Evolutionary conservation across 164 flowering plant species (phyloP), one percentile per base, ranked within the genome.

Genomic region (Chimonanthus salicifolius): DNA sequence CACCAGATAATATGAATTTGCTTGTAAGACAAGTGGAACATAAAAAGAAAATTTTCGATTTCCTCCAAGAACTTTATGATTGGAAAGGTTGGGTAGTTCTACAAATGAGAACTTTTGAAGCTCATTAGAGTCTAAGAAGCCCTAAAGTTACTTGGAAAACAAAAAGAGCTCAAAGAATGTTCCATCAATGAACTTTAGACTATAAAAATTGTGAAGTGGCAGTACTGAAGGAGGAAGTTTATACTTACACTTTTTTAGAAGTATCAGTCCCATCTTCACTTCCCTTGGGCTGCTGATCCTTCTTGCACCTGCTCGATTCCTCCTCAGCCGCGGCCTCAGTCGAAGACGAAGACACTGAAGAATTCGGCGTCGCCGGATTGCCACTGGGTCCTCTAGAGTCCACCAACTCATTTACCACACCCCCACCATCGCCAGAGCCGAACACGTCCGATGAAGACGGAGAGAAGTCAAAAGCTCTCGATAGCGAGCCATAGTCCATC

Each of bases 301-400:
- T 83, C 83, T 80, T 84, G 47, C 72, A 79, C 75, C 78, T 81
- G 43, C 73, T 71, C 0, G 83, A 80, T 58, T 83, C 84, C 45
- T 84, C 90, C 11, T 79, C 87, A 4, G 65, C 82, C 1, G 83
- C 88, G 0, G 88, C 88, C 75, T 87, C 92, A 3, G 77, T 80
- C 1, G 91, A 88, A 0, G 88, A 83, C 16, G 87, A 87, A 11
- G 92, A 88, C 44, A 85, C 79, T 7, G 89, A 85, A 58, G 92
- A 88, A 75, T 84, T 87, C 0, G 86, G 87, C 2, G 88, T 85
- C 3, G 70, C 83, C 11, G 84, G 82, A 13, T 58, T 71, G 6
- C 80, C 76, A 20, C 69, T 68, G 10, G 71, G 76, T 7, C 72
- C 75, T 4, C 64, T 58, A 67, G 72, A 67, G 15, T 60, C 67